Percentiles rank a stretch among this genome's conserved stretches.
Evolutionary conservation across 352 stramenopile genomes (phyloP).

Genomic region (Phytopythium helicoides): DNA sequence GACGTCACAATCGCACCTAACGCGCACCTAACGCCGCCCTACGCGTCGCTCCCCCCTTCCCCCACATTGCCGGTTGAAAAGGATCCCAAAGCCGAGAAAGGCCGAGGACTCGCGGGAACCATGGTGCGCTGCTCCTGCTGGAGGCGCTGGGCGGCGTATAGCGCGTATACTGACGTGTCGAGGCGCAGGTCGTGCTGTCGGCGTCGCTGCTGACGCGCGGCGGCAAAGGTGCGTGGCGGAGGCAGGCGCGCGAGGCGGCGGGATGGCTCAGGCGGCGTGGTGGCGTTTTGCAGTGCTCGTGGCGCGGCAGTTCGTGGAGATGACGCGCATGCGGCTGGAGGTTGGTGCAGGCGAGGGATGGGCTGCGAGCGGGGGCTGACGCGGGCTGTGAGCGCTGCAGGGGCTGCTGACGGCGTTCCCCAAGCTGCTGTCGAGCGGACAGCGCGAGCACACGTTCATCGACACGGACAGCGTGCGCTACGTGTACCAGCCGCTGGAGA

Average conservation of each 20-base stretch:
- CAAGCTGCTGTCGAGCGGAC: slow-evolving; percentile 95
- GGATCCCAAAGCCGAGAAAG: slow-evolving; percentile 4
- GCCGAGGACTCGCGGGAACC: too few species aligned
- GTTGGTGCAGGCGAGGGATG: too few species aligned
- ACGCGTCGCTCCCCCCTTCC: slow-evolving; percentile 1
- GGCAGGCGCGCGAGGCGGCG: too few species aligned
- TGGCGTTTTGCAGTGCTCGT: slow-evolving; percentile 80
- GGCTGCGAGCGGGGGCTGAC: too few species aligned
- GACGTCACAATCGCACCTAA: too few species aligned
- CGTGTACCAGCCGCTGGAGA: slow-evolving; percentile 98
- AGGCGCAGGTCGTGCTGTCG: slow-evolving; percentile 93
- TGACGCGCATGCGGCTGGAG: slow-evolving; percentile 98
- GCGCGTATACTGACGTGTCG: not conserved
- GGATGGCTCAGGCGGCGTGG: not conserved
- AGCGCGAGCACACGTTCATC: slow-evolving; percentile 98
- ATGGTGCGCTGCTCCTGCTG: not conserved
- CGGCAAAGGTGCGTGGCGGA: slow-evolving; percentile 94
- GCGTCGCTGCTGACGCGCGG: slow-evolving; percentile 93
- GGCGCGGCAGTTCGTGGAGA: slow-evolving; percentile 98
- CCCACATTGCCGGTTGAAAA: slow-evolving; percentile 6
- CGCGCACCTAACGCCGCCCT: not conserved
- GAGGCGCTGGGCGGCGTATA: too few species aligned
- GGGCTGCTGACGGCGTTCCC: slow-evolving; percentile 98
- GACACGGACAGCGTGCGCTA: slow-evolving; percentile 98
- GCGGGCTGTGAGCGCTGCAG: slow-evolving; percentile 15